phyloP scores from a whole-genome alignment of 108 stramenopile species.

The Aurantiochytrium sp. region DNA sequence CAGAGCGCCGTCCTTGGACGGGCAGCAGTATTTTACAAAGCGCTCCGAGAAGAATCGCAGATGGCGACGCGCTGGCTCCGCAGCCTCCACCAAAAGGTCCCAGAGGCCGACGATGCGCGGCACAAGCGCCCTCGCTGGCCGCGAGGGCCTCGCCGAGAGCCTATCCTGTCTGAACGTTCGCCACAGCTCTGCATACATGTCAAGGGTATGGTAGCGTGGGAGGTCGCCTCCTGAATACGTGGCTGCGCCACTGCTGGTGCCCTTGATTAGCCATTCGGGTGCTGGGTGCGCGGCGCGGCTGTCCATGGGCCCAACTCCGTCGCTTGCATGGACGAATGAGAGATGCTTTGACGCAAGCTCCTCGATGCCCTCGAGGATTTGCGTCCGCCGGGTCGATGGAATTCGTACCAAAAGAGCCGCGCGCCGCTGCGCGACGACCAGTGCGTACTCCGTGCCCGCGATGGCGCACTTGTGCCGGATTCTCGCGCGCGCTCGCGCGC shows the following conservation, averaged over 20 bases:
- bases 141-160: too few species aligned
- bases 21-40: not conserved
- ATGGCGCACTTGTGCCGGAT: not conserved
- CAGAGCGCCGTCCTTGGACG: too few species aligned
- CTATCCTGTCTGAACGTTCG: too few species aligned
- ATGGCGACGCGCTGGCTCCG: not conserved
- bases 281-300: too few species aligned
- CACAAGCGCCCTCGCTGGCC: not conserved
- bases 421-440: not conserved
- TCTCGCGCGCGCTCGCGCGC: not conserved
- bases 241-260: too few species aligned
- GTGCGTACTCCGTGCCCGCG: not conserved
- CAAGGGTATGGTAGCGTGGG: too few species aligned
- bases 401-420: not conserved
- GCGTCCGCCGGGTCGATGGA: not conserved
- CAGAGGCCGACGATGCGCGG: not conserved
- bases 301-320: too few species aligned
- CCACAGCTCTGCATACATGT: too few species aligned
- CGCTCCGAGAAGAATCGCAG: not conserved
- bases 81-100: not conserved
- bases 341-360: too few species aligned
- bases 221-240: too few species aligned
- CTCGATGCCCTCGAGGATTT: not conserved
- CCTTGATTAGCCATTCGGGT: too few species aligned
- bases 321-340: too few species aligned